Evolutionary conservation across 2,329 filamentous ascomycete genomes (phyloP), one percentile per base, ranked within the genome.

Genomic region (Talaromyces sp.): DNA sequence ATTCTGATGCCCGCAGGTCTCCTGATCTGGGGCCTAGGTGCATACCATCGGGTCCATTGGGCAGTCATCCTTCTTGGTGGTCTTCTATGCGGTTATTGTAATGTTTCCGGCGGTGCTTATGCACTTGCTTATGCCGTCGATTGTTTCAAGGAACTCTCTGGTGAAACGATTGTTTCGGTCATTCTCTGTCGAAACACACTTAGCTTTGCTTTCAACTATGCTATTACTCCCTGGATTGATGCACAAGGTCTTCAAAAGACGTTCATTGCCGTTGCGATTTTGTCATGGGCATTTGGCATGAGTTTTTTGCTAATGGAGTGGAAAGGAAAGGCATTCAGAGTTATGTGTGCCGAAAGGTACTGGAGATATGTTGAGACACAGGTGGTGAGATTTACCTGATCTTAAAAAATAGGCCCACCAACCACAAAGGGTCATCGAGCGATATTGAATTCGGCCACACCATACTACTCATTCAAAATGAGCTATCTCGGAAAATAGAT

Each of bases 131-230:
- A 85, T 66, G 77, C 77, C 66, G 81, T 84, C 45, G 82, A 84
- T 67, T 78, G 74, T 19, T 84, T 84, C 67, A 77, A 79, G 39
- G 82, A 80, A 9, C 68, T 84, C 4, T 77, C 77, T 48, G 82
- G 81, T 0, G 82, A 84, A 68, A 80, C 82, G 1, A 80, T 84
- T 64, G 78, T 83, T 9, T 81, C 81, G 3, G 81, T 84, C 11
- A 84, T 84, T 41, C 67, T 84, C 1, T 73, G 82, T 13, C 72
- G 82, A 10, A 84, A 84, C 66, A 83, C 6, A 2, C 60, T 67
- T 24, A 67, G 65, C 47, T 67, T 67, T 57, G 65, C 54, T 11
- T 76, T 84, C 35, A 76, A 78, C 33, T 85, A 87, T 70, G 83
- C 83, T 16, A 77, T 82, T 33, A 82, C 81, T 0, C 80, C 80